These are phyloP conservation scores for Metarhizium sp. DNA, from an alignment of 2,329 filamentous ascomycete genomes.

Conservation along the genomic window DNA sequence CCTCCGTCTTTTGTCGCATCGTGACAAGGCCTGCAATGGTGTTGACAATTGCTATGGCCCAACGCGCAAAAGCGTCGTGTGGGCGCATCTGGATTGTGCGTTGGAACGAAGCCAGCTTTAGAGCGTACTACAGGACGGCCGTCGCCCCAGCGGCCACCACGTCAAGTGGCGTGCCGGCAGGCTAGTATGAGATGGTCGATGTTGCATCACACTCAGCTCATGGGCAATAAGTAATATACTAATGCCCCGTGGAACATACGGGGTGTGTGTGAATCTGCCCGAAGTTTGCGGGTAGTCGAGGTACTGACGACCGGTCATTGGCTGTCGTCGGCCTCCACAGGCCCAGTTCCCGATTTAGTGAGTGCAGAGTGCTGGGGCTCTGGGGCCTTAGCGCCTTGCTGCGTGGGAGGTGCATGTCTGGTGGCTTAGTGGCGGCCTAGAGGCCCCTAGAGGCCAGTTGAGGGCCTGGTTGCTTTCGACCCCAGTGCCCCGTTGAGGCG, in stretches of 20 bases:
- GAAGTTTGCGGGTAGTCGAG: too few species aligned
- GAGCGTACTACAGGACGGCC: background rate
- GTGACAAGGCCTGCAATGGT: slow-evolving; percentile 10
- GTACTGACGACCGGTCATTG: background rate
- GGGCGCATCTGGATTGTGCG: background rate
- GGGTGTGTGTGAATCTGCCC: too few species aligned
- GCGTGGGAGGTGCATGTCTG: background rate
- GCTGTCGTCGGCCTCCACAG: background rate
- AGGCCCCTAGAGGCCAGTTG: background rate
- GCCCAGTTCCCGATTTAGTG: background rate
- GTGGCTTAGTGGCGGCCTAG: background rate
- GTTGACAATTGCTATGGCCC: slow-evolving; percentile 6
- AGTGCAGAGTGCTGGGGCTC: background rate
- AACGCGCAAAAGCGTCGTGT: background rate
- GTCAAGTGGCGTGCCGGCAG: background rate
- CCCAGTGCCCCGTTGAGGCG: background rate
- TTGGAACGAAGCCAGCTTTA: background rate
- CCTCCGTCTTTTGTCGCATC: slow-evolving; percentile 12
- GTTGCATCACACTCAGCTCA: background rate
- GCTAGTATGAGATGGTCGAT: too few species aligned
- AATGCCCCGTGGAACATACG: too few species aligned
- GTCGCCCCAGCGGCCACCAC: background rate
- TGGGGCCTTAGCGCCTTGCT: slow-evolving; percentile 3
- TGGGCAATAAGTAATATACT: too few species aligned
- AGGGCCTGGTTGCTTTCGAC: too few species aligned